A percentile compares a stretch with the other conserved stretches of the same genome.
phyloP scores from a whole-genome alignment of 2,329 filamentous ascomycete species.

The Albophoma yamanashiensis region DNA sequence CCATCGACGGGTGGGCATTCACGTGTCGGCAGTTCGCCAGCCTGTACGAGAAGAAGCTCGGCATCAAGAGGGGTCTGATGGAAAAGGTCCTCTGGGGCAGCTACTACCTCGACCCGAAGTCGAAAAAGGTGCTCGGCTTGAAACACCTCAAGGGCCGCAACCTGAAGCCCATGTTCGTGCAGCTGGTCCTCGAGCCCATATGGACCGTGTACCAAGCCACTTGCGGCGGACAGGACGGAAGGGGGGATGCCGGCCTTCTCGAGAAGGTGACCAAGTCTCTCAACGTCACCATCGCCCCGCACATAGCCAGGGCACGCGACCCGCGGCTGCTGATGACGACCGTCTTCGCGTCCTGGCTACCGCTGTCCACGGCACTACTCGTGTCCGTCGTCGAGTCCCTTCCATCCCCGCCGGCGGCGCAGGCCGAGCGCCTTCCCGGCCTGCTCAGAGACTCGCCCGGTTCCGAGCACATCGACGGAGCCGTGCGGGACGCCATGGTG shows the following conservation, averaged over 20 bases:
- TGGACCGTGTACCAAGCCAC: conserved; percentile 96
- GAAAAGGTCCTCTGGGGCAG: conserved; percentile 97
- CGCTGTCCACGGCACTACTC: conserved; percentile 80
- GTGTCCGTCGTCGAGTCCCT: conserved; percentile 92
- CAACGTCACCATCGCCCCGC: conserved; percentile 71
- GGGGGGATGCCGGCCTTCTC: conserved; percentile 69
- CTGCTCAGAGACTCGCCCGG: conserved; percentile 75
- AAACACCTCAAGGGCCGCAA: conserved; percentile 90
- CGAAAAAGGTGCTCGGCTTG: conserved; percentile 78
- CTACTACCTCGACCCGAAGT: conserved; percentile 94
- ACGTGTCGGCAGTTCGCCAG: conserved; percentile 89
- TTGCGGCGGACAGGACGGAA: conserved; percentile 68
- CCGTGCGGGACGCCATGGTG: conserved; percentile 70
- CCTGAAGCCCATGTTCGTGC: conserved; percentile 95
- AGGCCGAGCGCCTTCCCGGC: conserved; percentile 68
- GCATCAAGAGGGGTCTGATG: conserved; percentile 77
- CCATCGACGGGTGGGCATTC: conserved; percentile 98
- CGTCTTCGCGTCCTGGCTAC: conserved; percentile 83
- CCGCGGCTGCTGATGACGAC: conserved; percentile 74
- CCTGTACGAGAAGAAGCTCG: conserved; percentile 92
- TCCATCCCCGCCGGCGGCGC: conserved; percentile 71
- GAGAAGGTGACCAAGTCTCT: conserved; percentile 95
- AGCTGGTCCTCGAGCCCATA: conserved; percentile 87
- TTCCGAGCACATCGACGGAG: conserved; percentile 54
- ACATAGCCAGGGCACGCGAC: conserved; percentile 75